Evolutionary conservation across 139 green algal species (phyloP), one percentile per base, ranked within the genome.

Genomic region (Chlamydomonas incerta): DNA sequence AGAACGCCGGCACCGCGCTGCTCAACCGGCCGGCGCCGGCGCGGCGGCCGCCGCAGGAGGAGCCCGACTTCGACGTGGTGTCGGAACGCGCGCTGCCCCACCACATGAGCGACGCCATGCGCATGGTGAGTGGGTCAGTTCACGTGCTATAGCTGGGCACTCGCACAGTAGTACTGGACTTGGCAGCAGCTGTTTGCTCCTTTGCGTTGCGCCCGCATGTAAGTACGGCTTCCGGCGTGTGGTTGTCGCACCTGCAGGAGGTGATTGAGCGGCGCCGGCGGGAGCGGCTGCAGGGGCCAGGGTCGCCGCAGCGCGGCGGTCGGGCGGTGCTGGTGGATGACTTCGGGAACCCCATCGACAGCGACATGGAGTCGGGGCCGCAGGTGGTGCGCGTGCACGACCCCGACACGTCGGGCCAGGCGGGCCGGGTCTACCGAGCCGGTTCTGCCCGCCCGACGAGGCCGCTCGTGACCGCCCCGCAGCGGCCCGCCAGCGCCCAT

Each of bases 301-400:
- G 28, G 13, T 58, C 75, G 3, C 35, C 41, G 26, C 28, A 57
- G 14, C 74, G 74, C 18, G 74, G 74, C 23, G 57, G 57, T 34
- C 33, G 74, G 28, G 9, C 74, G 4, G 31, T 70, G 20, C 33
- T 81, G 37, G 37, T 72, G 58, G 75, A 82, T 29, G 68, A 82
- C 28, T 82, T 47, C 35, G 75, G 75, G 17, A 37, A 63, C 20
- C 35, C 57, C 24, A 28, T 82, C 2, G 75, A 33, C 55, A 35
- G 47, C 8, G 75, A 72, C 63, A 66, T 62, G 55, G 41, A 50
- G 41, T 50, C 41, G 8, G 41, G 41, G 41, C 41, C 41, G 41
- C 80, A 86, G 68, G 80, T 86, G 52, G 68, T 86, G 34, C 80
- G 80, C 1, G 68, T 79, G 2, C 80, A 62, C 26, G 80, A 86